These are phyloP conservation scores for Vanrija pseudolonga DNA, from an alignment of 1,284 basidiomycete genomes.

Conservation along the genomic window DNA sequence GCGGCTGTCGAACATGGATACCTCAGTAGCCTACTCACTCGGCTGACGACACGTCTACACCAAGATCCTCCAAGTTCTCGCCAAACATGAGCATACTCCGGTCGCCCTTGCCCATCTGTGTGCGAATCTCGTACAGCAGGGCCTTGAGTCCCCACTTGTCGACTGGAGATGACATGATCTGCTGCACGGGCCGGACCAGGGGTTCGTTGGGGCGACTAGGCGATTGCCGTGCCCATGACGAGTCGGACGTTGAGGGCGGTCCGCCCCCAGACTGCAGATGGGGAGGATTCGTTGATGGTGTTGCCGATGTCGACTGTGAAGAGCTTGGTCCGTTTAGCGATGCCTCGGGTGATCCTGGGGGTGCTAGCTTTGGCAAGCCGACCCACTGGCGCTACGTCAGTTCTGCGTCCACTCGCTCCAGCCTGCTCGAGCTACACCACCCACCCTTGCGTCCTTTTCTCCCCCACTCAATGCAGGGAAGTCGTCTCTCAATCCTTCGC, in stretches of 20 bases:
- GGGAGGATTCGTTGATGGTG: slow-evolving; percentile 33
- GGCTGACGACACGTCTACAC: slow-evolving; percentile 78
- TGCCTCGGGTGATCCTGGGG: slow-evolving; percentile 14
- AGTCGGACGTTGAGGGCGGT: slow-evolving; percentile 29
- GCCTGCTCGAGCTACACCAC: neutral
- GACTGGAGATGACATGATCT: slow-evolving; percentile 87
- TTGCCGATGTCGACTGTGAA: slow-evolving; percentile 31
- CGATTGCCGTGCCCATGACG: slow-evolving; percentile 32
- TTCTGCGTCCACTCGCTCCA: neutral
- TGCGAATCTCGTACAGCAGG: slow-evolving; percentile 82
- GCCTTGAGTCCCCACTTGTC: slow-evolving; percentile 93
- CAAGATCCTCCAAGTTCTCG: slow-evolving; percentile 87
- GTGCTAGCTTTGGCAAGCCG: slow-evolving; percentile 15
- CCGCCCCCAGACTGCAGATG: slow-evolving; percentile 18
- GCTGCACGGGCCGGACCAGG: slow-evolving; percentile 87
- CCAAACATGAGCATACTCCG: slow-evolving; percentile 81
- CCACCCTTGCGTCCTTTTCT: slow-evolving; percentile 28
- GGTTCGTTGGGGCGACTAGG: slow-evolving; percentile 46
- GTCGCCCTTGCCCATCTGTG: slow-evolving; percentile 73
- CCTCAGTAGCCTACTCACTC: slow-evolving; percentile 75
- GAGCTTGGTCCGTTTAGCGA: slow-evolving; percentile 27
- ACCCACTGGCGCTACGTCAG: slow-evolving; percentile 25
- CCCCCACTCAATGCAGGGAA: slow-evolving; percentile 41
- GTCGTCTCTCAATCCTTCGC: slow-evolving; percentile 35
- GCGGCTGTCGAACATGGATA: too few species aligned